These are phyloP conservation scores for Datura wrightii DNA, from an alignment of 257 asterid genomes.

Conservation along the genomic window DNA sequence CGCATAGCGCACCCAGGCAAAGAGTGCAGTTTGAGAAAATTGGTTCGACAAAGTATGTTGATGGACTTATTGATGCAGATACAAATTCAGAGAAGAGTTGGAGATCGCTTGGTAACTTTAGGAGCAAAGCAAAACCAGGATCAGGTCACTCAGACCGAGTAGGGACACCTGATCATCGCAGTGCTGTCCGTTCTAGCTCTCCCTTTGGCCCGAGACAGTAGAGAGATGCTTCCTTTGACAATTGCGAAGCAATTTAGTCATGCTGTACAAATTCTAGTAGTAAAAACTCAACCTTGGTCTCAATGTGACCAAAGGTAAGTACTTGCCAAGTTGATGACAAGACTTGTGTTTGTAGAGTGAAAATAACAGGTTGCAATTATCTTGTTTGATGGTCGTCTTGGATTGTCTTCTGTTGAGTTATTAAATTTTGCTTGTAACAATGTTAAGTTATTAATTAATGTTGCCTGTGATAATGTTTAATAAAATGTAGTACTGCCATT, in stretches of 20 bases:
- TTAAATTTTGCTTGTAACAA: slow-evolving; percentile 31
- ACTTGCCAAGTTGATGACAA: slow-evolving; percentile 29
- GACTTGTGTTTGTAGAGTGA: slow-evolving; percentile 35
- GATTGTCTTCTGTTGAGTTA: slow-evolving; percentile 31
- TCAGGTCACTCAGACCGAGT: slow-evolving; percentile 45
- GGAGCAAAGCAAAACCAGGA: slow-evolving; percentile 37
- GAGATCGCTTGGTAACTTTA: slow-evolving; percentile 40
- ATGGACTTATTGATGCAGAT: slow-evolving; percentile 62
- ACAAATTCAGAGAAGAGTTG: slow-evolving; percentile 65
- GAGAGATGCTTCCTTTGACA: slow-evolving; percentile 17
- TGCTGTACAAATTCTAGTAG: slow-evolving; percentile 8
- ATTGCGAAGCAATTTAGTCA: not conserved
- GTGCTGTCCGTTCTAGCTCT: slow-evolving; percentile 33
- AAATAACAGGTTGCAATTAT: slow-evolving; percentile 33
- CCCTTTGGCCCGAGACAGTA: slow-evolving; percentile 43
- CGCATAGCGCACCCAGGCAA: slow-evolving; percentile 94
- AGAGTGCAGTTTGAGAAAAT: slow-evolving; percentile 66
- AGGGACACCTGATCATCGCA: slow-evolving; percentile 39
- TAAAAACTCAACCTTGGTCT: slow-evolving; percentile 7
- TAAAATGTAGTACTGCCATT: not conserved
- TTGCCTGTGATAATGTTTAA: slow-evolving; percentile 26
- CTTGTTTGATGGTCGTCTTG: slow-evolving; percentile 30
- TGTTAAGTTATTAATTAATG: slow-evolving; percentile 21
- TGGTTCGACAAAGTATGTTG: slow-evolving; percentile 40
- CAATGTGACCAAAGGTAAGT: slow-evolving; percentile 1